Evolutionary conservation across 2,329 filamentous ascomycete genomes (phyloP), one percentile per base, ranked within the genome.

Genomic region (Cytospora paraplurivora): DNA sequence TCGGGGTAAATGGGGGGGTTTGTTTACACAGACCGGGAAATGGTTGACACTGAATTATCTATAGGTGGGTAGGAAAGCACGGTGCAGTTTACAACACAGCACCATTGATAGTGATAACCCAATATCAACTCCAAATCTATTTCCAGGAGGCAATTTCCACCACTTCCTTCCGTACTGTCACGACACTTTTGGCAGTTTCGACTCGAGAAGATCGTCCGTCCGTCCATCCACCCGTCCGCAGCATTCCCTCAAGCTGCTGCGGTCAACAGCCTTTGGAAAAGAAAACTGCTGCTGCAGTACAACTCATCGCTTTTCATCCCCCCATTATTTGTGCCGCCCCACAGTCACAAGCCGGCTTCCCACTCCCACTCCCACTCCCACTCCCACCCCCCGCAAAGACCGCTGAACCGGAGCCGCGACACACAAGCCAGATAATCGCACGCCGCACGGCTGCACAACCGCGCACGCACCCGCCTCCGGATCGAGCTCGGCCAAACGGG

Each of bases 341-440:
- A 62, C 54, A 59, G 55, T 33, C 62, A 55, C 62, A 63, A 55
- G 50, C 62, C 11, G 47, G 41, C 37, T 21, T 33, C 27, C 54
- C 37, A 56, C 54, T 38, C 38, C 19, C 44, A 34, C 54, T 33
- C 27, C 54, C 37, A 56, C 54, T 38, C 38, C 19, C 44, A 34
- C 54, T 56, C 54, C 54, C 62, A 47, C 65, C 60, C 35, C 61
- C 66, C 62, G 63, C 68, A 63, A 19, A 56, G 32, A 33, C 64
- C 56, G 21, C 65, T 71, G 52, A 68, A 74, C 60, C 75, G 78
- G 65, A 78, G 69, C 70, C 73, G 78, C 69, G 76, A 77, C 67
- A 75, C 81, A 17, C 15, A 41, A 76, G 79, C 80, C 69, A 76
- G 80, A 72, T 78, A 79, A 67, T 74, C 82, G 74, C 79, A 83